phyloP scores from a whole-genome alignment of 192 early-diverging fungal genomes.

The Entomortierella beljakovae region DNA sequence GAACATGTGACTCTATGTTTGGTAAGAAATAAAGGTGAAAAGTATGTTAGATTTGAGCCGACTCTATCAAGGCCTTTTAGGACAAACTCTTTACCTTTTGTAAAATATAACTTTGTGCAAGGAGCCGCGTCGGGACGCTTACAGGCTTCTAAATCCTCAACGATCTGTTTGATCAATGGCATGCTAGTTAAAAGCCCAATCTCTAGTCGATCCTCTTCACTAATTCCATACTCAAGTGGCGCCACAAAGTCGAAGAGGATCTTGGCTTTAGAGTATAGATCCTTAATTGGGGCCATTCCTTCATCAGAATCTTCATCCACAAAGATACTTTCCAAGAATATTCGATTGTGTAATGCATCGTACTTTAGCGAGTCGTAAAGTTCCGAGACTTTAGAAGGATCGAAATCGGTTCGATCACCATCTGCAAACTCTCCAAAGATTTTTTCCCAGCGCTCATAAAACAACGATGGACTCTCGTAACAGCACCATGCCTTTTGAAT shows the following conservation, averaged over 20 bases:
- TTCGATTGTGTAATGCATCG: slow-evolving; percentile 95
- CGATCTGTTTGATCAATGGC: slow-evolving; percentile 83
- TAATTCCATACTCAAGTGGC: slow-evolving; percentile 94
- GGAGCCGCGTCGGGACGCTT: slow-evolving; percentile 61
- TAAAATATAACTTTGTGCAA: slow-evolving; percentile 90
- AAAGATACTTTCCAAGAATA: slow-evolving; percentile 83
- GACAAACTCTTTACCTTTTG: slow-evolving; percentile 72
- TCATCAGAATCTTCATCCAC: slow-evolving; percentile 46
- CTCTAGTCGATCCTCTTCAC: slow-evolving; percentile 80
- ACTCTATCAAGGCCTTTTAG: neutral
- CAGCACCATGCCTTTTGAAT: slow-evolving; percentile 93
- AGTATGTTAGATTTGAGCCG: neutral
- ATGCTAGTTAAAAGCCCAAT: slow-evolving; percentile 87
- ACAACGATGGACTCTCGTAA: slow-evolving; percentile 83
- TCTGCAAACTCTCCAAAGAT: slow-evolving; percentile 88
- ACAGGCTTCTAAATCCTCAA: slow-evolving; percentile 77
- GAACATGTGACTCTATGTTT: slow-evolving; percentile 86
- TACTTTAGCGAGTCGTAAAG: slow-evolving; percentile 97
- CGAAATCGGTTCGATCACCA: slow-evolving; percentile 64
- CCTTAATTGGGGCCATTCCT: slow-evolving; percentile 55
- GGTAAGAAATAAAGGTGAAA: neutral
- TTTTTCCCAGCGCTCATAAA: slow-evolving; percentile 97
- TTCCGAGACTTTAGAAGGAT: slow-evolving; percentile 91
- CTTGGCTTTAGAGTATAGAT: slow-evolving; percentile 86
- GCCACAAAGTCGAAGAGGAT: slow-evolving; percentile 94